Conservation (phyloP, 1,139 yeast species). For the Suhomyces panamericanus region DNA sequence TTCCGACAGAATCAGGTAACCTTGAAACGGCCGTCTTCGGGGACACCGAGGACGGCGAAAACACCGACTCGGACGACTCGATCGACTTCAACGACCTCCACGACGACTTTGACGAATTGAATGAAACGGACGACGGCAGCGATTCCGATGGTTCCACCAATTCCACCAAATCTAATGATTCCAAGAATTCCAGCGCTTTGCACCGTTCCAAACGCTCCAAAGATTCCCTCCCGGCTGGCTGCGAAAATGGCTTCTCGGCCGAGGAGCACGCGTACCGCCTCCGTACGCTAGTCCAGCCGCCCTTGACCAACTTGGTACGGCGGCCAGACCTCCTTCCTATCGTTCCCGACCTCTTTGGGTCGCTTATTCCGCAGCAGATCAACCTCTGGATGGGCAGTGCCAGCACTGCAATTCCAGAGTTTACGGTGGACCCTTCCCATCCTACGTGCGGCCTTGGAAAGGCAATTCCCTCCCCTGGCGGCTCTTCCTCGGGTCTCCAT, state of each 20-base stretch:
- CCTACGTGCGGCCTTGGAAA: slow-evolving; percentile 47
- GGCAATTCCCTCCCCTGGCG: slow-evolving; percentile 47
- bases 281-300: slow-evolving; percentile 58
- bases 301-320: slow-evolving; percentile 48
- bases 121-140: slow-evolving; percentile 3
- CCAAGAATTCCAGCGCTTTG: no score
- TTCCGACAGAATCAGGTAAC: not conserved
- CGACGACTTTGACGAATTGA: slow-evolving; percentile 45
- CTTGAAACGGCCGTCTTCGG: slow-evolving; percentile 4
- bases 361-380: slow-evolving; percentile 64
- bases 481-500: slow-evolving; percentile 73
- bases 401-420: slow-evolving; percentile 6
- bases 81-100: slow-evolving; percentile 46
- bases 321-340: slow-evolving; percentile 34
- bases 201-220: no score
- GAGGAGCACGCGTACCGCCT: slow-evolving; percentile 21
- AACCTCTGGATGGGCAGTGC: slow-evolving; percentile 66
- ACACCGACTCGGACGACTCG: slow-evolving; percentile 20
- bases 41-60: slow-evolving; percentile 1
- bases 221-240: no score
- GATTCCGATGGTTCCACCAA: no score
- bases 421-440: slow-evolving; percentile 4
- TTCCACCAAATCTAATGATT: no score
- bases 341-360: slow-evolving; percentile 39
- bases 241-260: no score